Conservation (phyloP, 1,284 basidiomycete species). For the Sporisorium exsertum region DNA sequence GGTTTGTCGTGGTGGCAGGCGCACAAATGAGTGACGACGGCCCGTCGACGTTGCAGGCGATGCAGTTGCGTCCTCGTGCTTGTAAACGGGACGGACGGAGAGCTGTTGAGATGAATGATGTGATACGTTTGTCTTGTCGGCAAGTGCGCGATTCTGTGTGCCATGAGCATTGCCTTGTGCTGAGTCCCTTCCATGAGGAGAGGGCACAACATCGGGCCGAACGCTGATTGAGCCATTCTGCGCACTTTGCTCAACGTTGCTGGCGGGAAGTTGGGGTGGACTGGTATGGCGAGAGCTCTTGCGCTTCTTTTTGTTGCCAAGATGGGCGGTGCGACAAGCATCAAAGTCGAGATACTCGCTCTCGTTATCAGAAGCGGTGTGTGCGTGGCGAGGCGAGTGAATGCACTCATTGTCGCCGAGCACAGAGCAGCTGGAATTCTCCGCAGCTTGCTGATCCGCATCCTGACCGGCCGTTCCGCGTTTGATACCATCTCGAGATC, state of each 20-base stretch:
- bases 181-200: not conserved
- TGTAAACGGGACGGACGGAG: not conserved
- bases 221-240: not conserved
- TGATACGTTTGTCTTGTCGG: conserved; percentile 18
- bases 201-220: not conserved
- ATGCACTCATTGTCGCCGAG: conserved; percentile 22
- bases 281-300: conserved; percentile 48
- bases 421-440: not conserved
- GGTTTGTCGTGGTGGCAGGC: conserved; percentile 20
- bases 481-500: not conserved
- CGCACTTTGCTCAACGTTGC: not conserved
- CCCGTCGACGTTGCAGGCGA: not conserved
- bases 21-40: not conserved
- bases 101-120: not conserved
- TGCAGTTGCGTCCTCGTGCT: conserved; percentile 2
- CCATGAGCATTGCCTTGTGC: not conserved
- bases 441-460: not conserved
- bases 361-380: conserved; percentile 30
- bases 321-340: conserved; percentile 36
- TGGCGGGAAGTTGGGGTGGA: not conserved
- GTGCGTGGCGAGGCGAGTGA: conserved; percentile 16
- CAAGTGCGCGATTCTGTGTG: conserved; percentile 13
- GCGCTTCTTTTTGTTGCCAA: conserved; percentile 59
- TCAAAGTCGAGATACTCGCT: conserved; percentile 37
- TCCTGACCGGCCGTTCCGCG: not conserved